Evolutionary conservation across 2,329 filamentous ascomycete species (phyloP).

Genomic region (Ophiostoma australiae): DNA sequence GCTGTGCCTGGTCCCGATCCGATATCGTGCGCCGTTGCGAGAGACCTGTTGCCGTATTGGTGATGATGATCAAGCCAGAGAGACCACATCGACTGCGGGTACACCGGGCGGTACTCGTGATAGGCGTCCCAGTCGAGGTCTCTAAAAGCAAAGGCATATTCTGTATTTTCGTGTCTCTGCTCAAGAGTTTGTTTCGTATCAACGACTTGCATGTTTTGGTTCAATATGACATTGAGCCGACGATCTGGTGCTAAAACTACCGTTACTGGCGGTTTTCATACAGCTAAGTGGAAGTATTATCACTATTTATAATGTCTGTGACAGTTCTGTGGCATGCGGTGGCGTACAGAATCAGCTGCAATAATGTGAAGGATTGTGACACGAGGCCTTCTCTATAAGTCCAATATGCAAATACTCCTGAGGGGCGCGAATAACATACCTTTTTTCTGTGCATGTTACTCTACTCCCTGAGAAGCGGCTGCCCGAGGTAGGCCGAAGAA

Average conservation of each 20-base stretch:
- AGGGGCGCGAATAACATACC: neutral
- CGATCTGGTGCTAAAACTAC: too few species aligned
- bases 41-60: constrained; percentile 13
- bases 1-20: constrained; percentile 2
- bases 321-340: neutral
- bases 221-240: neutral
- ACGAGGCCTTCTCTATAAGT: neutral
- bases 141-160: constrained; percentile 29
- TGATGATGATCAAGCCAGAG: constrained; percentile 27
- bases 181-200: neutral
- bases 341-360: neutral
- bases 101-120: constrained; percentile 27
- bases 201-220: neutral
- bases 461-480: neutral
- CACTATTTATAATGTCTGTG: neutral
- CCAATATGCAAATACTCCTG: neutral
- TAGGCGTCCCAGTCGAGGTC: constrained; percentile 29
- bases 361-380: neutral
- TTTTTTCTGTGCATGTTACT: neutral
- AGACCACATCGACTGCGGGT: constrained; percentile 27
- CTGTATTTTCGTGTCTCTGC: constrained; percentile 19
- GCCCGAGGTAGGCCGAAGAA: neutral
- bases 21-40: neutral
- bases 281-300: too few species aligned
- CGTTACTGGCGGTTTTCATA: too few species aligned